Evolutionary conservation across 1,284 basidiomycete species (phyloP), one percentile per base, ranked within the genome.

Genomic region (Cryptococcus maquisensis): DNA sequence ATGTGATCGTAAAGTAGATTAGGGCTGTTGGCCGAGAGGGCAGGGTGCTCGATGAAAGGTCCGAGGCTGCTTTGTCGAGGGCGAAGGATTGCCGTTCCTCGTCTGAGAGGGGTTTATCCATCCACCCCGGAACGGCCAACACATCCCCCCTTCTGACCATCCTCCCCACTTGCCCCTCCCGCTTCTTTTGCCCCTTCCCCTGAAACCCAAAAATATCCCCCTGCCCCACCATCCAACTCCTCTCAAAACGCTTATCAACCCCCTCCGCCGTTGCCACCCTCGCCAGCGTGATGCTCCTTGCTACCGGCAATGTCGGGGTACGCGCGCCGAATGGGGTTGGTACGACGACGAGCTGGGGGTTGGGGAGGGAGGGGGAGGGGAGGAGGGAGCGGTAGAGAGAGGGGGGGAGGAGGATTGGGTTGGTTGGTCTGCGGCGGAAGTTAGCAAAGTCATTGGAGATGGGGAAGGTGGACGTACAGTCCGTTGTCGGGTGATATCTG

Each of bases 141-240:
- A 95, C 66, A 71, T 98, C 94, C 0, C 90, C 90, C 54, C 82
- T 79, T 68, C 87, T 86, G 13, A 95, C 80, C 20, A 96, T 75
- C 35, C 84, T 81, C 12, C 37, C 35, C 10, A 51, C 38, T 26
- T 54, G 63, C 1, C 56, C 58, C 58, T n/a, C 56, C 44, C n/a
- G 45, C 38, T 24, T 59, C 39, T 42, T 26, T 47, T 51, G 36
- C 38, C 36, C 15, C 49, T 37, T n/a, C n/a, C 12, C 20, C 41
- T 36, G 40, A 3, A 10, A 18, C 24, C 12, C 28, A 67, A 97
- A 92, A 69, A 88, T 83, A 3, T 70, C 57, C 54, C 84, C 86
- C 57, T 98, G 75, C 4, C 85, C 84, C 13, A 79, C 77, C 13
- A 93, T 73, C 70, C 89, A 88, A 7, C 84, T 72, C 0, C 80